These are phyloP conservation scores for Arthrobotrys sphaeroides DNA, from an alignment of 2,329 filamentous ascomycete species.

Conservation along the genomic window DNA sequence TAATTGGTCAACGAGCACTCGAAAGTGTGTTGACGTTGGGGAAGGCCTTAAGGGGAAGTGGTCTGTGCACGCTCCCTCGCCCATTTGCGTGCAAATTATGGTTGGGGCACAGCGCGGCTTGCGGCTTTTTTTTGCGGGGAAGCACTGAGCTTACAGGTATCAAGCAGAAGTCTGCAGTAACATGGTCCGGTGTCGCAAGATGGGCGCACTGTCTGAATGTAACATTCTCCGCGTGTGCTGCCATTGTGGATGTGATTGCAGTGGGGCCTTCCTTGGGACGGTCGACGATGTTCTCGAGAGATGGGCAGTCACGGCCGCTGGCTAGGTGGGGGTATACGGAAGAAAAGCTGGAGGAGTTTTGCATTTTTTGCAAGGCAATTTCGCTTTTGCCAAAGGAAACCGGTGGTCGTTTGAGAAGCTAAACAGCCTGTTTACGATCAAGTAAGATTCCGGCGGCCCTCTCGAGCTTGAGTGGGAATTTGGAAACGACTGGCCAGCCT, in stretches of 20 bases:
- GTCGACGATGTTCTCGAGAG: not conserved
- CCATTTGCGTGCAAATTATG: not conserved
- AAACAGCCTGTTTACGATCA: conserved; percentile 51
- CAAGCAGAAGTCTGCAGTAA: conserved; percentile 90
- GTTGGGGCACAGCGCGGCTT: not conserved
- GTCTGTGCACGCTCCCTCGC: conserved; percentile 20
- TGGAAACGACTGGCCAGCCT: conserved; percentile 17
- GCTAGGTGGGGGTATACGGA: not conserved
- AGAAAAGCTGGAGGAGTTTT: not conserved
- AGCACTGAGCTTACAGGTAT: conserved; percentile 75
- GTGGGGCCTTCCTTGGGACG: conserved; percentile 11
- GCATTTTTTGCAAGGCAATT: conserved; percentile 32
- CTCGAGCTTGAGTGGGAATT: conserved; percentile 19
- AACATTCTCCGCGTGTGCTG: conserved; percentile 25
- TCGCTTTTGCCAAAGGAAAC: conserved; percentile 29
- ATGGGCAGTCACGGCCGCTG: not conserved
- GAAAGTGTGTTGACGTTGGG: conserved; percentile 26
- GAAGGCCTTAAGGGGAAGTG: conserved; percentile 19
- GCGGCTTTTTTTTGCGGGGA: conserved; percentile 33
- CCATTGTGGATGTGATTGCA: conserved; percentile 21
- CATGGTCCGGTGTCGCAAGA: conserved; percentile 74
- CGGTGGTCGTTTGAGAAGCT: conserved; percentile 37
- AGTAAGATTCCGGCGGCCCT: conserved; percentile 25
- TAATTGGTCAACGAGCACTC: not conserved
- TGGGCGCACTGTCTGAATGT: conserved; percentile 61